Evolutionary conservation across 2,329 filamentous ascomycete species (phyloP).

Genomic region (Alternaria triticimaculans): DNA sequence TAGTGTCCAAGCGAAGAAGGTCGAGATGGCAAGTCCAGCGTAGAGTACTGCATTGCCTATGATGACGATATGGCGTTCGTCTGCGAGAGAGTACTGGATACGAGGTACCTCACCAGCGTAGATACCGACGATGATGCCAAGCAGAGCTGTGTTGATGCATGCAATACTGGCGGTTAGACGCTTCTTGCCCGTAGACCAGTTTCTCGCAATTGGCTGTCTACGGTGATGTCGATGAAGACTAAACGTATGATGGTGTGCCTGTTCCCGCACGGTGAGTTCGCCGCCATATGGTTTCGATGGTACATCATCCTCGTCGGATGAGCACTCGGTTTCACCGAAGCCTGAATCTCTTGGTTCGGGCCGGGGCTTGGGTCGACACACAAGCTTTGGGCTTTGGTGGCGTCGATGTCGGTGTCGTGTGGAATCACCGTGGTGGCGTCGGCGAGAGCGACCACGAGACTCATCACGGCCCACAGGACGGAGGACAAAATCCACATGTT

Average conservation of each 20-base stretch:
- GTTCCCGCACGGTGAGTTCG: constrained; percentile 30
- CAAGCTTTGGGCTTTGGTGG: constrained; percentile 11
- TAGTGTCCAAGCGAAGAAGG: constrained; percentile 75
- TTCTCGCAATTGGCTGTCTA: constrained; percentile 71
- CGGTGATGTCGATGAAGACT: constrained; percentile 57
- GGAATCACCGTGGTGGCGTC: constrained; percentile 11
- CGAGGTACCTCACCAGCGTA: constrained; percentile 79
- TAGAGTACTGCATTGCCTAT: constrained; percentile 78
- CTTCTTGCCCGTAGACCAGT: constrained; percentile 73
- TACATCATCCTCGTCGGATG: constrained; percentile 28
- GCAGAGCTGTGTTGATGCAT: constrained; percentile 74
- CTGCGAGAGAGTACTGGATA: constrained; percentile 78
- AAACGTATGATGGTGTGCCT: constrained; percentile 46
- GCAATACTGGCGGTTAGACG: constrained; percentile 71
- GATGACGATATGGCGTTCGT: constrained; percentile 70
- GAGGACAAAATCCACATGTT: constrained; percentile 41
- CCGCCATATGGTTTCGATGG: constrained; percentile 20
- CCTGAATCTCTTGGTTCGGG: constrained; percentile 12
- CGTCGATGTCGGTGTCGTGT: constrained; percentile 14
- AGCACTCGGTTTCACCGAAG: constrained; percentile 18
- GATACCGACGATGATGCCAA: constrained; percentile 75
- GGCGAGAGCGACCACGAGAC: constrained; percentile 33
- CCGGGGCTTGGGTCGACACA: constrained; percentile 8
- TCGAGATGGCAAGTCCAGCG: constrained; percentile 72
- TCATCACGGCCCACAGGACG: constrained; percentile 32